phyloP scores from a whole-genome alignment of 2,329 filamentous ascomycete genomes.

The Sclerotinia borealis region DNA sequence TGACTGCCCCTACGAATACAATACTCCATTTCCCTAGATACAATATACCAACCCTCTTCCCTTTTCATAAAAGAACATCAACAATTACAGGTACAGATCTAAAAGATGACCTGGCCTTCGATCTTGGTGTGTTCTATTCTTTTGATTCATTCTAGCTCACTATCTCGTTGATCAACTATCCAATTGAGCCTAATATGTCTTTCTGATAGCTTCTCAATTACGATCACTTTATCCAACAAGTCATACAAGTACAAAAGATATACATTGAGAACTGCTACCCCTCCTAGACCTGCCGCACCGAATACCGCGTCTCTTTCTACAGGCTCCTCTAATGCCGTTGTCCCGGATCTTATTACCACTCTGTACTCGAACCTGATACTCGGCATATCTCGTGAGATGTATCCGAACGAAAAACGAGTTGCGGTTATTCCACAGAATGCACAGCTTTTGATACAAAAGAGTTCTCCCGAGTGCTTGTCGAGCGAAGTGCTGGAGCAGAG shows the following conservation, averaged over 20 bases:
- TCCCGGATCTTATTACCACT: constrained; percentile 13
- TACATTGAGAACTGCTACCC: not conserved
- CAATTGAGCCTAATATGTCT: not conserved
- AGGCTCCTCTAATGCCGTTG: constrained; percentile 1
- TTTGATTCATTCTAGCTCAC: no score
- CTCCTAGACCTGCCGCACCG: not conserved
- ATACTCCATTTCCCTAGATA: not conserved
- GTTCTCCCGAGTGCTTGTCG: constrained; percentile 69
- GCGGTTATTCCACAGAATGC: constrained; percentile 82
- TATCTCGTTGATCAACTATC: not conserved
- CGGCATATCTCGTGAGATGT: constrained; percentile 75
- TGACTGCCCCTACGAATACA: not conserved
- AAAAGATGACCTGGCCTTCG: constrained; percentile 8
- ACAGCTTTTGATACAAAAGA: constrained; percentile 79
- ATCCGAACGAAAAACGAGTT: constrained; percentile 71
- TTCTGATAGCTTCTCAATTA: not conserved
- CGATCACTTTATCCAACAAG: not conserved
- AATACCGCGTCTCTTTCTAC: constrained; percentile 2
- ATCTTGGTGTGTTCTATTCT: constrained; percentile 8
- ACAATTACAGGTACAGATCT: constrained; percentile 10
- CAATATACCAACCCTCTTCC: not conserved
- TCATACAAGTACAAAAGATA: constrained; percentile 3
- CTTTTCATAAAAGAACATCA: not conserved
- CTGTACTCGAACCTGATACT: constrained; percentile 70
- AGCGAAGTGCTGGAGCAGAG: constrained; percentile 70